Conservation (phyloP, 2,329 filamentous ascomycete species). For the Pseudocercospora crystallina region DNA sequence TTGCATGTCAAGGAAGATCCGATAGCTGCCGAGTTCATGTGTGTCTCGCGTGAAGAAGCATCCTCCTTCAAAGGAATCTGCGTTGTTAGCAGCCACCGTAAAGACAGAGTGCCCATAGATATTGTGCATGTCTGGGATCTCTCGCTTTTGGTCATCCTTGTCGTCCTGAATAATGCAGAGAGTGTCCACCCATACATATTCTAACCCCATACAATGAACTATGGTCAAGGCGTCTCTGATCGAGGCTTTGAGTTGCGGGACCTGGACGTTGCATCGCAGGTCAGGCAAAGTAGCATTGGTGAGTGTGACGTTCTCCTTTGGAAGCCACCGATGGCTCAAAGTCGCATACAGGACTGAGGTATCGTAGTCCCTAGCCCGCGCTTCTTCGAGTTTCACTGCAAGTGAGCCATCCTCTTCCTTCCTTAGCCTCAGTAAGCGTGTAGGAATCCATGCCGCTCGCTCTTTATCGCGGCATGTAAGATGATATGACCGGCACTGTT, state of each 20-base stretch:
- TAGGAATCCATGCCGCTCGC: too few relatives aligned
- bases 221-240: background rate
- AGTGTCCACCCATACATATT: background rate
- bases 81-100: background rate
- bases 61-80: background rate
- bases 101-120: background rate
- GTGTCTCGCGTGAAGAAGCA: background rate
- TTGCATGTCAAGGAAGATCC: background rate
- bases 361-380: background rate
- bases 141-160: background rate
- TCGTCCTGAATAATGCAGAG: constrained; percentile 4
- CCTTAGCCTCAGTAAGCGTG: too few relatives aligned
- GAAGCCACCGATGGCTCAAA: background rate
- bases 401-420: too few relatives aligned
- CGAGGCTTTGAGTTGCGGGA: background rate
- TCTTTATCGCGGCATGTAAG: too few relatives aligned
- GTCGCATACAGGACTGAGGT: background rate
- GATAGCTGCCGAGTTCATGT: background rate
- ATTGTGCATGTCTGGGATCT: background rate
- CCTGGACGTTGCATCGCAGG: background rate
- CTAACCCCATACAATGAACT: background rate
- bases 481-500: too few relatives aligned
- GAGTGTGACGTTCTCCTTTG: background rate
- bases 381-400: too few relatives aligned
- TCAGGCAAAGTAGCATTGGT: background rate